Evolutionary conservation across 192 early-diverging fungal genomes (phyloP), one percentile per base, ranked within the genome.

Genomic region (Podila epigama): DNA sequence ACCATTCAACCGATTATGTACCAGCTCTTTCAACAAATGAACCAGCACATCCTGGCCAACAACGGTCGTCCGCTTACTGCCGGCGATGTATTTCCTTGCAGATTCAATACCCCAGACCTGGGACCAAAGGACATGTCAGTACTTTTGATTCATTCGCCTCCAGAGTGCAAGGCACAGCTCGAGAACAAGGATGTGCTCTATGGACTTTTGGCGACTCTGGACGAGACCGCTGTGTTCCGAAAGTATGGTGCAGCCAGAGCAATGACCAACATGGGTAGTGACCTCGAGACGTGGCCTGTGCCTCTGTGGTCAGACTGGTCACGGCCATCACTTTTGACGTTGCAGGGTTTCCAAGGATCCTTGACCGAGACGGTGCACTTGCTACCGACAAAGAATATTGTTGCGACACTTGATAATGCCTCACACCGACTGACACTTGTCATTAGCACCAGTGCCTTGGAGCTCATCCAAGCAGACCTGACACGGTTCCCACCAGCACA

Each of bases 241-340:
- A 77, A 77, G 32, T 68, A 77, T 42, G 73, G 73, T 13, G 73
- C 73, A 6, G 73, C 73, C 3, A 63, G 73, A 12, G 55, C 59
- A 2, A 39, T 77, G 55, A 68, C 73, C 37, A 77, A 77, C 56
- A 77, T 77, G 73, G 73, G 73, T 25, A 68, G 60, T 33, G 73
- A 77, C 42, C 41, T 77, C 15, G 73, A 77, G 51, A 77, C 66
- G 0, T 77, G 73, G 73, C 73, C 73, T 4, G 51, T 77, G 12
- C 73, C 73, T 0, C 61, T 77, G 3, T 77, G 73, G 73, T 77
- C 73, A 1, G 73, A 77, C 28, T 77, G 73, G 73, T 77, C 73
- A 9, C 54, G 73, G 5, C 61, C 61, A 2, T 59, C 73, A 18
- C 28, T 77, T 35, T 22, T 77, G 20, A 28, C 7, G 15, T 40